Base-by-base conservation (phyloP, 805 yeast species). In the Candida morakotiae region DNA sequence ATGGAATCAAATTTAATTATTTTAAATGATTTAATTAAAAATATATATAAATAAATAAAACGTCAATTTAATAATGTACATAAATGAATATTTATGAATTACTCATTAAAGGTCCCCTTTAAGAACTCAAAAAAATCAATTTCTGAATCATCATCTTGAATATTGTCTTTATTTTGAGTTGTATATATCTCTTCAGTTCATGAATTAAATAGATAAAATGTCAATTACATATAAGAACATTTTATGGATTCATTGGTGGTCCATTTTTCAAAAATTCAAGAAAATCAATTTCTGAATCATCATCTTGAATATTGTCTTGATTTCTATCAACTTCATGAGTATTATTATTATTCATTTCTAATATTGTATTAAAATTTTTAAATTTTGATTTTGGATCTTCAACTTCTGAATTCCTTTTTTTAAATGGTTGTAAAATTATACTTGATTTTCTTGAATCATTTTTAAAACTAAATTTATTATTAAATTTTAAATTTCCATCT, bases 61-160 rank as follows among this genome's bases (percentile, higher is more conserved):
- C 2, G n/a, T n/a, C n/a, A n/a, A n/a, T n/a, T n/a, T n/a, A n/a
- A n/a, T n/a, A n/a, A n/a, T n/a, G n/a, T n/a, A n/a, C n/a, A n/a
- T n/a, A n/a, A n/a, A n/a, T n/a, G n/a, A n/a, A n/a, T n/a, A n/a
- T n/a, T n/a, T n/a, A n/a, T n/a, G n/a, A n/a, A n/a, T n/a, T n/a
- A n/a, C n/a, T n/a, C n/a, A n/a, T 9, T 16, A 28, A n/a, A n/a
- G 44, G 47, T 18, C 75, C 77, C 23, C 53, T 56, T 25, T 60
- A 73, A 58, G 42, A 73, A 70, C 41, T 71, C 78, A 46, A 72
- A 35, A 35, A 73, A 58, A 46, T 72, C 78, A 53, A 73, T 57
- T 38, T 65, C 74, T 15, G 54, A 56, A 3, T 44, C 53, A 11
- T 52, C 62, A 1, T 50, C 19, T 21, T 21, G 21, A 28, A 17